Evolutionary conservation across 352 stramenopile species (phyloP), one percentile per base, ranked within the genome.

Genomic region (Globisporangium ultimum): DNA sequence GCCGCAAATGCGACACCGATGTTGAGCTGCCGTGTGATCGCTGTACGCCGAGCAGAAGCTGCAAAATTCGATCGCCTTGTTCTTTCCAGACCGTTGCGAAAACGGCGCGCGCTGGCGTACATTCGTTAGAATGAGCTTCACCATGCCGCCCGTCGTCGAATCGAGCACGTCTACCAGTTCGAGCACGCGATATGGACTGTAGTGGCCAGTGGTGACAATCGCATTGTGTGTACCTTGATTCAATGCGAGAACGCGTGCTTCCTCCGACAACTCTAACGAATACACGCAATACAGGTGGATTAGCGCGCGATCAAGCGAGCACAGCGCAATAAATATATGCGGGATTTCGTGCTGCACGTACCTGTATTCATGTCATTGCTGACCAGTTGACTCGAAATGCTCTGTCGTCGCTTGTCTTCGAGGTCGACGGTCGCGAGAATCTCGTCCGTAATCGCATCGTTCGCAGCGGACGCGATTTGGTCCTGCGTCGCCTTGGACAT

Each of bases 81-180:
- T 47, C 12, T 56, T 67, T 21, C 48, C 43, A 32, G 73, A 66
- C 14, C 62, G 57, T 28, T 67, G 67, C 18, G 72, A 74, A 15
- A 85, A 70, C 21, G 75, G 79, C 43, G 78, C 64, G 50, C 75
- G 74, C 8, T 60, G 65, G 9, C 80, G 70, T 34, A 93, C 77
- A 32, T 91, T 91, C 15, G 68, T 84, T 28, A 93, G 66, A 21
- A 93, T 78, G 6, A 71, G 68, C 64, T 89, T 87, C 34, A 91
- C 84, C 72, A 90, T 83, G 14, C 80, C 84, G 6, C 81, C 81
- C 0, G 84, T 91, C 9, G 76, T 88, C 24, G 81, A 81, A 58
- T 93, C 84, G 41, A 92, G 67, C 48, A 91, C 74, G 57, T 91
- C 81, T 24, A 91, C 73, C 2, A 93, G 70, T 52, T 91, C 81